phyloP scores from a whole-genome alignment of 1,139 yeast genomes.

The Yamadazyma atmosphaerica region DNA sequence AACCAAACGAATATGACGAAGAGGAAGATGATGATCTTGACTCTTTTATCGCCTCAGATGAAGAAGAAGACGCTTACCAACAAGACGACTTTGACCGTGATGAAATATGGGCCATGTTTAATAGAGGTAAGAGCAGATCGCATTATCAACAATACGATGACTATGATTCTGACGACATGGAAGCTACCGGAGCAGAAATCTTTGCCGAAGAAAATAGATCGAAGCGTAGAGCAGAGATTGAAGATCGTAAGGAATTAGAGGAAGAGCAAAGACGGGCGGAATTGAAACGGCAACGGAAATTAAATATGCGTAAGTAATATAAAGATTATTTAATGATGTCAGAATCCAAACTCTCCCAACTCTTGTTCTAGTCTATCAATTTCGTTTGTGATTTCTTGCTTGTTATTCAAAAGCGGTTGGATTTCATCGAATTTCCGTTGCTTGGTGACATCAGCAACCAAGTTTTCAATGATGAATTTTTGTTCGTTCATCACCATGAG shows the following conservation, averaged over 20 bases:
- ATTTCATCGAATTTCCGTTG: conserved; percentile 79
- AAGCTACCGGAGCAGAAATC: conserved; percentile 88
- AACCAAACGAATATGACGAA: conserved; percentile 13
- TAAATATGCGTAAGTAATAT: conserved; percentile 6
- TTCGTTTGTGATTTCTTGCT: conserved; percentile 56
- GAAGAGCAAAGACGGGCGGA: conserved; percentile 51
- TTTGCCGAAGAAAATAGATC: conserved; percentile 78
- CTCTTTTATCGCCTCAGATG: conserved; percentile 59
- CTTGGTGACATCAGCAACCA: conserved; percentile 61
- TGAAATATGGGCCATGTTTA: conserved; percentile 88
- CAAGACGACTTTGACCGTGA: conserved; percentile 64
- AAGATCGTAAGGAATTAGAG: conserved; percentile 63
- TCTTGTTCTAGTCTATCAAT: conserved; percentile 49
- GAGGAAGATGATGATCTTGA: conserved; percentile 42
- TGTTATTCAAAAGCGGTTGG: conserved; percentile 56
- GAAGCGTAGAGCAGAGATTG: conserved; percentile 56
- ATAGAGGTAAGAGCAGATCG: conserved; percentile 56
- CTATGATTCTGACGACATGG: conserved; percentile 78
- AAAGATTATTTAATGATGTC: too few species aligned
- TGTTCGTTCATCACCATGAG: conserved; percentile 89
- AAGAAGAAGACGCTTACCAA: conserved; percentile 43
- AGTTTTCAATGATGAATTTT: conserved; percentile 62
- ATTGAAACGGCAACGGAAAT: conserved; percentile 26
- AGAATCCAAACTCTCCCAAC: conserved; percentile 69
- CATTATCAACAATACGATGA: conserved; percentile 50